Conservation (phyloP, 257 asterid genomes). For the Solanum chiquidenum region DNA sequence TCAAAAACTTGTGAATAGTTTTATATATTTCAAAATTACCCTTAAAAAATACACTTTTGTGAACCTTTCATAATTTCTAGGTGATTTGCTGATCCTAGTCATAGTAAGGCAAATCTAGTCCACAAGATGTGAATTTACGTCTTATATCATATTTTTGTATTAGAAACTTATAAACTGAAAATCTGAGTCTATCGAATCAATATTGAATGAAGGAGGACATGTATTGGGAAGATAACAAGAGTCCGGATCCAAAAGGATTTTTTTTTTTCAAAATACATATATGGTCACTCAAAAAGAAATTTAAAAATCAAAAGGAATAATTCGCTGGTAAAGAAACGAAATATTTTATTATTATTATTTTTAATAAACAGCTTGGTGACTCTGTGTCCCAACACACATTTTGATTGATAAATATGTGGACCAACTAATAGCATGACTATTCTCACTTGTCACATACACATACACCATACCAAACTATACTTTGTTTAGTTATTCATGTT, state of each 20-base stretch:
- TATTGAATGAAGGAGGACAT: background rate
- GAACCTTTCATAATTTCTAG: background rate
- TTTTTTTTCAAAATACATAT: too few relatives aligned
- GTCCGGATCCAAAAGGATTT: fast-evolving
- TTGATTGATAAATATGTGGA: background rate
- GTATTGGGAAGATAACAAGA: background rate
- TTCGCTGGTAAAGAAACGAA: too few relatives aligned
- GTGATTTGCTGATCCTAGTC: background rate
- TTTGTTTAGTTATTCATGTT: background rate
- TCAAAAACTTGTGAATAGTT: too few relatives aligned
- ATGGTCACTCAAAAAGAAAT: background rate
- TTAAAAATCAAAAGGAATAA: too few relatives aligned
- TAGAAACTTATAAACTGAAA: background rate
- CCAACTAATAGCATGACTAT: background rate
- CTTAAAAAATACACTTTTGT: too few relatives aligned
- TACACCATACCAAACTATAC: background rate
- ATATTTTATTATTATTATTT: background rate
- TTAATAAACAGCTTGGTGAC: background rate
- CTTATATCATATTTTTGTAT: too few relatives aligned
- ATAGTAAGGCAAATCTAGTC: too few relatives aligned
- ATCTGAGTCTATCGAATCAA: too few relatives aligned
- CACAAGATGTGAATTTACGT: too few relatives aligned
- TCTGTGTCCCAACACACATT: background rate
- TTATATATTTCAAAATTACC: too few relatives aligned
- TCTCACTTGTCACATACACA: background rate